These are phyloP conservation scores for Pleurotus tuoliensis DNA, from an alignment of 768 basidiomycete species.

Conservation along the genomic window DNA sequence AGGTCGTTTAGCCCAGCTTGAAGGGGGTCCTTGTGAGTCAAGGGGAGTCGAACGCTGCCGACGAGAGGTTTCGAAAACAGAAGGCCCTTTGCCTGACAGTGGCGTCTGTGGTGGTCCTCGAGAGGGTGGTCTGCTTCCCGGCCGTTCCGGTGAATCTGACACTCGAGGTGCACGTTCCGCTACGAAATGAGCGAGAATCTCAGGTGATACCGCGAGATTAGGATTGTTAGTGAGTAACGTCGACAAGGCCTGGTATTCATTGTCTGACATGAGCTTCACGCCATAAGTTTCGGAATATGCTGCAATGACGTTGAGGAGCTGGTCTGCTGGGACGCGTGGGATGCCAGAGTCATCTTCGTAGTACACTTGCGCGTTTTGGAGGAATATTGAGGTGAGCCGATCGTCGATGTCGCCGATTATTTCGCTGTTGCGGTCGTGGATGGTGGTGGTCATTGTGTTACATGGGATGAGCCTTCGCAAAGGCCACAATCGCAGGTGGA, in stretches of 20 bases:
- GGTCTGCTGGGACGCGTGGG: constrained; percentile 64
- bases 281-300: constrained; percentile 60
- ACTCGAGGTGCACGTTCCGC: constrained; percentile 48
- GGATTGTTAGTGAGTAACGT: constrained; percentile 54
- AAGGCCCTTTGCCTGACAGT: constrained; percentile 40
- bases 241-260: constrained; percentile 61
- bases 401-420: constrained; percentile 69
- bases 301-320: constrained; percentile 67
- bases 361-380: constrained; percentile 52
- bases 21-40: constrained; percentile 72
- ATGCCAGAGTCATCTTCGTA: constrained; percentile 55
- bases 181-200: constrained; percentile 59
- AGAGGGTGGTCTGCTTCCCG: constrained; percentile 49
- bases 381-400: constrained; percentile 65
- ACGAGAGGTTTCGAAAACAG: constrained; percentile 27
- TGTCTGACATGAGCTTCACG: constrained; percentile 56
- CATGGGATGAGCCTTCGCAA: background rate
- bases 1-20: constrained; percentile 68
- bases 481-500: background rate
- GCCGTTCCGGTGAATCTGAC: constrained; percentile 31
- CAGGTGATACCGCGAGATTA: constrained; percentile 65
- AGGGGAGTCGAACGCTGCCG: constrained; percentile 52
- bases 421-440: constrained; percentile 60
- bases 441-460: constrained; percentile 7
- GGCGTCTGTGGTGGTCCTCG: constrained; percentile 52